Evolutionary conservation across 2,329 filamentous ascomycete genomes (phyloP), one percentile per base, ranked within the genome.

Genomic region (Pseudopithomyces chartarum): DNA sequence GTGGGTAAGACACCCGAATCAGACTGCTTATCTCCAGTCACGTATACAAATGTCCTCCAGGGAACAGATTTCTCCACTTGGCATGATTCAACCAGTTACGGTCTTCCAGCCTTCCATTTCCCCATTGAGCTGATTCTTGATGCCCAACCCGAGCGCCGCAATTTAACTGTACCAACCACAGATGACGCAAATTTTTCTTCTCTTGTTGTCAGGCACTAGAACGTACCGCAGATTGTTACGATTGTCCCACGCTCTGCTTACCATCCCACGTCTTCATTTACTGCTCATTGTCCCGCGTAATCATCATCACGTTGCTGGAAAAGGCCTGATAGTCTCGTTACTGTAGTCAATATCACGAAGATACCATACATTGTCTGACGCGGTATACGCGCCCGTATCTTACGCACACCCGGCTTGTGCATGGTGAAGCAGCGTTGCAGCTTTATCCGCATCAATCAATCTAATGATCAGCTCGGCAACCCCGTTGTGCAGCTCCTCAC

Each of bases 111-210:
- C 54, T 56, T 57, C 55, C 55, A 46, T 59, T 58, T 52, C 50
- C 51, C 57, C 55, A 61, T 56, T 50, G 52, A 50, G 46, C 45
- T 48, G 29, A 36, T 32, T n/a, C 20, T 57, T 61, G 57, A 58
- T 63, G 55, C 57, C 60, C 63, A 62, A 65, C 43, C 38, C 45
- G 42, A 62, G 42, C 54, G 43, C 29, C 20, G 45, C 55, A 63
- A 66, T 59, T 45, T 62, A 56, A 42, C 34, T 38, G 22, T 34
- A 50, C 55, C 54, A 52, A 56, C 51, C 32, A 34, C 36, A 65
- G 55, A 60, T 63, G 62, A 60, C 55, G 54, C 36, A 62, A 56
- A 61, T 39, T 57, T 52, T 61, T 50, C 20, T n/a, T 50, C 15
- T 23, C 33, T 12, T 54, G 29, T 54, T 32, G 12, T 36, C 38